Evolutionary conservation across 768 basidiomycete genomes (phyloP), one percentile per base, ranked within the genome.

Genomic region (Mycena belliarum): DNA sequence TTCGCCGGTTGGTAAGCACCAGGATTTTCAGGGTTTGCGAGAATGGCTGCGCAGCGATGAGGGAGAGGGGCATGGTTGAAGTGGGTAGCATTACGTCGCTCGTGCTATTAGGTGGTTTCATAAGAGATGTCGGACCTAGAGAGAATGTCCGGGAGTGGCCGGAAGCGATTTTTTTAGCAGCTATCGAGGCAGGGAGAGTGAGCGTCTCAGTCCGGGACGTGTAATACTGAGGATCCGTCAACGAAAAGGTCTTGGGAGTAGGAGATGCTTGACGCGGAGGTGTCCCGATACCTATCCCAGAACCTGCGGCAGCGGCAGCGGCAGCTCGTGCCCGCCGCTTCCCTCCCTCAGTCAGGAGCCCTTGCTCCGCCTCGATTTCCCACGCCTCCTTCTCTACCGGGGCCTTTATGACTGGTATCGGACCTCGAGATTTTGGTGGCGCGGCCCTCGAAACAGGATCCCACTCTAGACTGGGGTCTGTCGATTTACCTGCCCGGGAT

Each of bases 301-400:
- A 49, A 42, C 32, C 45, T 54, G 66, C 56, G 11, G 46, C 49
- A 56, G 68, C 58, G 6, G 79, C 77, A 18, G 81, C 82, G 6
- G 74, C 75, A 0, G 85, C 87, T 56, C 85, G 75, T 21, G 85
- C 84, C 20, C 87, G 80, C 33, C 89, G 75, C 63, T 80, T 82
- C 18, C 85, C 88, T 20, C 88, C 91, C 64, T 91, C 91, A 0
- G 89, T 89, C 28, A 87, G 66, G 46, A 91, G 68, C 1, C 88
- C 89, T 57, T 85, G 85, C 65, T 91, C 89, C 0, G 87, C 88
- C 57, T 90, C 89, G 28, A 88, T 78, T 63, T 92, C 91, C 89
- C 89, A 91, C n/a, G 78, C 68, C 65, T 91, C 91, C 65, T 88
- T 91, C 12, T 76, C 65, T 0, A 79, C 70, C 41, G 75, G 78